A percentile compares a stretch with the other conserved stretches of the same genome.
These are phyloP conservation scores for Leishmania guyanensis DNA, from an alignment of 208 protist species.

Conservation along the genomic window DNA sequence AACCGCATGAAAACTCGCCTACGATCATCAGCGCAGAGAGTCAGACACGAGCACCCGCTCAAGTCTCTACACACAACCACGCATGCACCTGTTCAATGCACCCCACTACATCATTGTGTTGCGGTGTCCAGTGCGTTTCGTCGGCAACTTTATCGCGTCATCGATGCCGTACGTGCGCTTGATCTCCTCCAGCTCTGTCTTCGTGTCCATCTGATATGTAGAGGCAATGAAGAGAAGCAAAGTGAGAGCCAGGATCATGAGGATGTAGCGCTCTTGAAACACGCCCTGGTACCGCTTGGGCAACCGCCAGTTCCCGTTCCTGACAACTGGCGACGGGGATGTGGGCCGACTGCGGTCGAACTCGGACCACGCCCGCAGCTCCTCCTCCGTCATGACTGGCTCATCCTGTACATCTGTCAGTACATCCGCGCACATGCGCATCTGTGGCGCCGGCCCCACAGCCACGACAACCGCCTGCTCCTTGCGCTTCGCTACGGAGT, in stretches of 20 bases:
- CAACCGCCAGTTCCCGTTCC: neutral
- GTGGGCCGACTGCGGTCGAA: slow-evolving; percentile 18
- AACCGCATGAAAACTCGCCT: neutral
- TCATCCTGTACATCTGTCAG: slow-evolving; percentile 19
- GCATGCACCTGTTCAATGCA: neutral
- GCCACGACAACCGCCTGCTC: slow-evolving; percentile 12
- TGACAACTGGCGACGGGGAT: slow-evolving; percentile 1
- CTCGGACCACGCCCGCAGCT: slow-evolving; percentile 30
- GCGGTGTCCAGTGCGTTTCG: neutral
- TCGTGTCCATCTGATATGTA: slow-evolving; percentile 24
- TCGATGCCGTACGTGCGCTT: slow-evolving; percentile 30
- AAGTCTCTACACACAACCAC: neutral
- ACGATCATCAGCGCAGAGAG: neutral
- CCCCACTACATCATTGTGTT: neutral
- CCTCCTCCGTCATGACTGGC: slow-evolving; percentile 22
- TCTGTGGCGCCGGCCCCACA: slow-evolving; percentile 5
- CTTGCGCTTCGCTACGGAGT: slow-evolving; percentile 26
- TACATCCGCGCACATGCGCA: slow-evolving; percentile 7
- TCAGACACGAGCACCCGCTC: neutral
- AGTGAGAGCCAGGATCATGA: slow-evolving; percentile 13
- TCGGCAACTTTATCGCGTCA: slow-evolving; percentile 1
- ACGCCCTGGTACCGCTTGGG: slow-evolving; percentile 30
- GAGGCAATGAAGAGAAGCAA: slow-evolving; percentile 27
- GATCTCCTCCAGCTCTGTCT: slow-evolving; percentile 33
- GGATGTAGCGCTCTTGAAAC: slow-evolving; percentile 28